Conservation (phyloP, 2,329 filamentous ascomycete species). For the Cladosporium sp. region DNA sequence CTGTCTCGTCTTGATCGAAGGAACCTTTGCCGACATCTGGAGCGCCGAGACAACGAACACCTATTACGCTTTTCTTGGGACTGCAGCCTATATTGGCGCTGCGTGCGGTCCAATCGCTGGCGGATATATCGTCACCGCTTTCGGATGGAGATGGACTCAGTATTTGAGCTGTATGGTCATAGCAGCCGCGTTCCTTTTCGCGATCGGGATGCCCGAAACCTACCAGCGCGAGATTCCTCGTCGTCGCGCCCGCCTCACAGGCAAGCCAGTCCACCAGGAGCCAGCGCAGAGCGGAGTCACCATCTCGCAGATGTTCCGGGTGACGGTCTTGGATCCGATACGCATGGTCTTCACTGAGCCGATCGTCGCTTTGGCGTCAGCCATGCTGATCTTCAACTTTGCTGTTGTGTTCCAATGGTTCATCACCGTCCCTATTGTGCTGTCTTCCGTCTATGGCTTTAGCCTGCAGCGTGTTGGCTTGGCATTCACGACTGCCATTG, state of each 20-base stretch:
- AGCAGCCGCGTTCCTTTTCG: slow-evolving; percentile 34
- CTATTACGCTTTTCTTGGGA: slow-evolving; percentile 37
- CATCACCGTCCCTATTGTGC: slow-evolving; percentile 34
- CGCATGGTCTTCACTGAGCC: slow-evolving; percentile 33
- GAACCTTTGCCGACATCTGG: slow-evolving; percentile 38
- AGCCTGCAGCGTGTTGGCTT: slow-evolving; percentile 30
- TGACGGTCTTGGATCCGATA: slow-evolving; percentile 30
- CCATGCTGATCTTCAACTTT: slow-evolving; percentile 34
- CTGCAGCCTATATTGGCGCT: slow-evolving; percentile 36
- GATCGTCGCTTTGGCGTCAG: slow-evolving; percentile 30
- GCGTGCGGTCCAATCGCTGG: slow-evolving; percentile 34
- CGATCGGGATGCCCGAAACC: slow-evolving; percentile 35
- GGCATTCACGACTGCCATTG: slow-evolving; percentile 37
- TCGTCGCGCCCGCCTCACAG: slow-evolving; percentile 24
- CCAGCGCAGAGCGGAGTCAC: slow-evolving; percentile 30
- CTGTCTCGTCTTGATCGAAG: slow-evolving; percentile 46
- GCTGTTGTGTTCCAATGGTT: slow-evolving; percentile 36
- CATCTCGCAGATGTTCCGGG: slow-evolving; percentile 25
- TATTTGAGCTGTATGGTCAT: slow-evolving; percentile 29
- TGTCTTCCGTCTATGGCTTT: slow-evolving; percentile 26
- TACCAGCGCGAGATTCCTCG: slow-evolving; percentile 35
- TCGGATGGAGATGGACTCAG: slow-evolving; percentile 39
- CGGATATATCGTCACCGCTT: slow-evolving; percentile 29
- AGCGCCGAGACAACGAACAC: slow-evolving; percentile 34
- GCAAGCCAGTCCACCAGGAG: slow-evolving; percentile 13